Conservation (phyloP, 2,329 filamentous ascomycete genomes). For the Colletotrichum eleusines region DNA sequence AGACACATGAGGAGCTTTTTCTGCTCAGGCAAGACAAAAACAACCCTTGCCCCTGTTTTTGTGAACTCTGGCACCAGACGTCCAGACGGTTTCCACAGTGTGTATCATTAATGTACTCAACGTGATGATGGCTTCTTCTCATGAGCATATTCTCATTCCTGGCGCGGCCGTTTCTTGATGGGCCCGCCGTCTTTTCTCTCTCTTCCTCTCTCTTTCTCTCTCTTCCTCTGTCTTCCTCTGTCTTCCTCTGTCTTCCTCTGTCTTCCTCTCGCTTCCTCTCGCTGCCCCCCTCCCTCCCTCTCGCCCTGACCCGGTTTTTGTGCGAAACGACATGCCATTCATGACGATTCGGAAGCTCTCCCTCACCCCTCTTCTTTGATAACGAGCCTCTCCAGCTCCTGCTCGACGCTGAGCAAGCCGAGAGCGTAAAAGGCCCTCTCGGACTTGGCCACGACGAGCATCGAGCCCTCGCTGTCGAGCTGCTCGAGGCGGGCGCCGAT, state of each 20-base stretch:
- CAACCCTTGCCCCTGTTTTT: conserved; percentile 3
- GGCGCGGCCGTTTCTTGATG: background rate
- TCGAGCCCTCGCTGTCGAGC: conserved; percentile 55
- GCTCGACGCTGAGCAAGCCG: conserved; percentile 82
- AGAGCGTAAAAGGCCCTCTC: conserved; percentile 81
- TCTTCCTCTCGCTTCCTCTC: background rate
- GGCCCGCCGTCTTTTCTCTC: no score
- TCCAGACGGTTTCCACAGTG: conserved; percentile 29
- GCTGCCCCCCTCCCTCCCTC: no score
- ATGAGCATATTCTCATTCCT: background rate
- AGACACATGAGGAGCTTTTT: background rate
- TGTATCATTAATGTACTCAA: conserved; percentile 42
- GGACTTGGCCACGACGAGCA: conserved; percentile 70
- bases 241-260: background rate
- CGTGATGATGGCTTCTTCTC: conserved; percentile 33
- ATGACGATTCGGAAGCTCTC: background rate
- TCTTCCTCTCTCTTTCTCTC: background rate
- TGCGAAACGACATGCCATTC: background rate
- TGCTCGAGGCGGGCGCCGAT: conserved; percentile 66
- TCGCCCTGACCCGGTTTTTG: background rate
- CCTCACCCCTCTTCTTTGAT: conserved; percentile 56
- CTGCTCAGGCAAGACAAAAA: conserved; percentile 5
- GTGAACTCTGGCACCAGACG: conserved; percentile 31
- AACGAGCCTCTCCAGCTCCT: conserved; percentile 75
- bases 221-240: no score